phyloP scores from a whole-genome alignment of 2,329 filamentous ascomycete species.

The Salinomyces thailandicus region DNA sequence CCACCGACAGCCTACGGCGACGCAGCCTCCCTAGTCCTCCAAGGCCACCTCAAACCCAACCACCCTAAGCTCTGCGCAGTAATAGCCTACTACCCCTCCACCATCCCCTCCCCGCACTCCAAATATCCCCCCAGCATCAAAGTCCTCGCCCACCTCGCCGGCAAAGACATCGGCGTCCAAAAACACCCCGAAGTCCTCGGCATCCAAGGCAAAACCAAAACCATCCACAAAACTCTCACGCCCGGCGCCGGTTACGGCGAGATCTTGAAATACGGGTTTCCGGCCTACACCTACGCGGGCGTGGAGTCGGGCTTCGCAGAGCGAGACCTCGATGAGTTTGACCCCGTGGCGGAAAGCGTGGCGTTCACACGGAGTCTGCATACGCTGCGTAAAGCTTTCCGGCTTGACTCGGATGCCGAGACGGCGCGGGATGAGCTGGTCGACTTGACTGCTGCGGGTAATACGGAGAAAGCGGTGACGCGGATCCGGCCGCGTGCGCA shows the following conservation, averaged over 20 bases:
- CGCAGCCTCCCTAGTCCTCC: conserved; percentile 49
- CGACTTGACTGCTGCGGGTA: conserved; percentile 17
- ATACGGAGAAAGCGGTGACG: conserved; percentile 28
- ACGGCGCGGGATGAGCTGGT: conserved; percentile 31
- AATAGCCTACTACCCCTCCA: conserved; percentile 53
- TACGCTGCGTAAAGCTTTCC: conserved; percentile 50
- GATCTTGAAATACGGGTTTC: conserved; percentile 34
- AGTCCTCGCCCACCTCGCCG: conserved; percentile 50
- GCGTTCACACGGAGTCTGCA: conserved; percentile 59
- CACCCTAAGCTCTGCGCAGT: conserved; percentile 48
- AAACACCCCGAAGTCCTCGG: conserved; percentile 42
- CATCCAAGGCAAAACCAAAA: conserved; percentile 42
- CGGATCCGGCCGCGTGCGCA: conserved; percentile 30
- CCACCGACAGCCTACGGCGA: conserved; percentile 46
- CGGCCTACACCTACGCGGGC: conserved; percentile 45
- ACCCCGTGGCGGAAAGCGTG: conserved; percentile 52
- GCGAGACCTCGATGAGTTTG: conserved; percentile 56
- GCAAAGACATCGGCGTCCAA: conserved; percentile 38
- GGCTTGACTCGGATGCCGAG: conserved; percentile 37
- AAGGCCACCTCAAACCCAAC: conserved; percentile 46
- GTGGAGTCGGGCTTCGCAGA: conserved; percentile 60
- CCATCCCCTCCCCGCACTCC: conserved; percentile 42
- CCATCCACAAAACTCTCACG: conserved; percentile 39
- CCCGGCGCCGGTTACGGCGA: conserved; percentile 42
- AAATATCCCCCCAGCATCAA: conserved; percentile 34